Evolutionary conservation across 192 early-diverging fungal genomes (phyloP), one percentile per base, ranked within the genome.

Genomic region (Lobulomyces angularis): DNA sequence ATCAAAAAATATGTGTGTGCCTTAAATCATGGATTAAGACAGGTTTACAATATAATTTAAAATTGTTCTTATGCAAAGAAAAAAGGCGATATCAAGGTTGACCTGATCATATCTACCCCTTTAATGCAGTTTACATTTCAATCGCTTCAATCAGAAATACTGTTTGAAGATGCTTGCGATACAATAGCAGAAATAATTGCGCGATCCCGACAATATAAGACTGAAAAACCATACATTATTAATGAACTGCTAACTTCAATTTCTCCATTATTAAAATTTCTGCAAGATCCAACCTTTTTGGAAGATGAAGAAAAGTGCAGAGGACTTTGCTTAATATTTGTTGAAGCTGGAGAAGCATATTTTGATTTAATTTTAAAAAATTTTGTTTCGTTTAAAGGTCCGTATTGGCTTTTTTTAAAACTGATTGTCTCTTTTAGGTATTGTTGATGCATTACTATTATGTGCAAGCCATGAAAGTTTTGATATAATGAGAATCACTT

Each of bases 321-420:
- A 23, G 88, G 79, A 4, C 75, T 82, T 40, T 88, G 85, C 52
- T 73, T 82, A 6, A 81, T 98, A 18, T 88, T 89, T 56, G 74
- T 84, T 2, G 80, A 89, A 48, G 91, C 91, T 1, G 89, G 86
- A 31, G 89, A 94, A 55, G 74, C 83, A 17, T 94, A 84, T 60
- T 45, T 87, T 17, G 57, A 58, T 6, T 68, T 87, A 23, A 80
- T 96, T 22, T 72, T 79, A 20, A 55, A 53, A 12, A 70, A 82
- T 53, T 65, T 72, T 17, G 67, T 79, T 5, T 64, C 69, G 1
- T 94, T 86, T 49, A 55, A 53, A 22, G 62, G n/a, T n/a, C n/a
- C n/a, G n/a, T n/a, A n/a, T n/a, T n/a, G n/a, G n/a, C n/a, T n/a
- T n/a, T n/a, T n/a, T n/a, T n/a, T n/a, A n/a, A n/a, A n/a, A n/a